These are phyloP conservation scores for Colletotrichum sidae DNA, from an alignment of 2,329 filamentous ascomycete genomes.

Conservation along the genomic window DNA sequence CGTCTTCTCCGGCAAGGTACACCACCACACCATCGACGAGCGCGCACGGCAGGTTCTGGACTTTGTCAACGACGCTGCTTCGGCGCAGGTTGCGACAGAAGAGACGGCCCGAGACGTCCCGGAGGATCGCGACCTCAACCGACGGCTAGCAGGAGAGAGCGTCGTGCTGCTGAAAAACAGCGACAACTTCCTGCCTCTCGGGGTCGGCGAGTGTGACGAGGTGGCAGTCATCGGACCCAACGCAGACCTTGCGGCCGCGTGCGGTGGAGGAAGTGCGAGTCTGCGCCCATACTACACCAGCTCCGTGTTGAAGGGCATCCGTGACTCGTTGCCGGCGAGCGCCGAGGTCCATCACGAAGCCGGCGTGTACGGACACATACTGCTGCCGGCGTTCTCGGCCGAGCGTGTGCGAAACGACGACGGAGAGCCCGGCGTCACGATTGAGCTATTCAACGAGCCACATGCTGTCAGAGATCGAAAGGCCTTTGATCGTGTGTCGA, in stretches of 20 bases:
- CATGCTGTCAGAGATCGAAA: slow-evolving; percentile 58
- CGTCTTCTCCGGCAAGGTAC: slow-evolving; percentile 67
- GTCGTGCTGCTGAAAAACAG: slow-evolving; percentile 82
- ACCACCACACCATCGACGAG: slow-evolving; percentile 65
- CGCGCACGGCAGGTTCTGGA: slow-evolving; percentile 67
- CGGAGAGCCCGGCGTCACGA: slow-evolving; percentile 70
- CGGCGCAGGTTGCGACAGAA: slow-evolving; percentile 64
- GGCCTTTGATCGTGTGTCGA: slow-evolving; percentile 60
- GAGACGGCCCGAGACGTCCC: slow-evolving; percentile 68
- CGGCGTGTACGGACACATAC: slow-evolving; percentile 73
- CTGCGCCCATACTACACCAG: slow-evolving; percentile 74
- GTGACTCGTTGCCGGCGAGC: slow-evolving; percentile 56
- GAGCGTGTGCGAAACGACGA: slow-evolving; percentile 60
- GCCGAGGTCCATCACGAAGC: slow-evolving; percentile 60
- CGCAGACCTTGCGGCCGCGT: slow-evolving; percentile 65
- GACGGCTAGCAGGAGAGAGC: slow-evolving; percentile 74
- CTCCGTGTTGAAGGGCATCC: slow-evolving; percentile 78
- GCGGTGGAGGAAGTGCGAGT: slow-evolving; percentile 75
- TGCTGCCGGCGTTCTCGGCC: slow-evolving; percentile 67
- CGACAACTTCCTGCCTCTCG: slow-evolving; percentile 69
- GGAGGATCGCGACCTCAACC: slow-evolving; percentile 71
- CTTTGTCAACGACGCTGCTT: slow-evolving; percentile 67
- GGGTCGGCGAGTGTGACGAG: slow-evolving; percentile 58
- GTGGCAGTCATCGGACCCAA: slow-evolving; percentile 69
- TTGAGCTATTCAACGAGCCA: slow-evolving; percentile 71